These are phyloP conservation scores for Penicillium psychrofluorescens DNA, from an alignment of 495 filamentous ascomycete species.

Conservation along the genomic window DNA sequence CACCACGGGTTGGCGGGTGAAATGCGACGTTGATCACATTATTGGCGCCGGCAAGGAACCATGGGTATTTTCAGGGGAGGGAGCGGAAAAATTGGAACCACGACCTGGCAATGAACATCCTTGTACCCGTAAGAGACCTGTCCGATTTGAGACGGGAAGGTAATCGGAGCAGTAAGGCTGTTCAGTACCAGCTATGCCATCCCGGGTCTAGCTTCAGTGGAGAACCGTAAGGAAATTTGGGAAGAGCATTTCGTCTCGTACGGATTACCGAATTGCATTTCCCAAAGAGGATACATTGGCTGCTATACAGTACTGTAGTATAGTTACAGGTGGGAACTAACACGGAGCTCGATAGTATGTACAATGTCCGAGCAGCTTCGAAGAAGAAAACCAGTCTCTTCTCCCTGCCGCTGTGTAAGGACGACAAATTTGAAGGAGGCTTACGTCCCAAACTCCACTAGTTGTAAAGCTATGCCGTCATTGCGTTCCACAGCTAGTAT, in stretches of 20 bases:
- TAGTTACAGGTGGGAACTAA: neutral
- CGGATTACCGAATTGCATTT: conserved; percentile 4
- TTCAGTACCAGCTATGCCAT: conserved; percentile 2
- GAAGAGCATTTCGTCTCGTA: conserved; percentile 2
- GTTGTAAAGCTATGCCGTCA: conserved; percentile 18
- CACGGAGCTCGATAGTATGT: neutral
- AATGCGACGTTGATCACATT: no score
- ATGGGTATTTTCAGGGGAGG: no score
- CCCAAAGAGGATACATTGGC: conserved; percentile 14
- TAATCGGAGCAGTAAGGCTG: conserved; percentile 14
- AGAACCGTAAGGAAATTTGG: conserved; percentile 12
- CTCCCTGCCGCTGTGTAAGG: no score
- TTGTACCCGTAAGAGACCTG: neutral
- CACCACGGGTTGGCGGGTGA: no score
- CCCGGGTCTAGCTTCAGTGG: conserved; percentile 5
- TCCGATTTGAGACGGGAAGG: conserved; percentile 3
- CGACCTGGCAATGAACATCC: neutral
- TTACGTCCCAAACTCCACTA: neutral
- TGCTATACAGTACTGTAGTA: neutral
- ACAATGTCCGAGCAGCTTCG: no score
- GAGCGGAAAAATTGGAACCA: no score
- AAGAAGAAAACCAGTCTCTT: no score
- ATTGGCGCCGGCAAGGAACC: no score
- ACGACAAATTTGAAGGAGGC: no score
- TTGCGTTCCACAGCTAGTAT: conserved; percentile 15